Evolutionary conservation across 2,329 filamentous ascomycete species (phyloP), one percentile per base, ranked within the genome.

Genomic region (Ophiostoma montium): DNA sequence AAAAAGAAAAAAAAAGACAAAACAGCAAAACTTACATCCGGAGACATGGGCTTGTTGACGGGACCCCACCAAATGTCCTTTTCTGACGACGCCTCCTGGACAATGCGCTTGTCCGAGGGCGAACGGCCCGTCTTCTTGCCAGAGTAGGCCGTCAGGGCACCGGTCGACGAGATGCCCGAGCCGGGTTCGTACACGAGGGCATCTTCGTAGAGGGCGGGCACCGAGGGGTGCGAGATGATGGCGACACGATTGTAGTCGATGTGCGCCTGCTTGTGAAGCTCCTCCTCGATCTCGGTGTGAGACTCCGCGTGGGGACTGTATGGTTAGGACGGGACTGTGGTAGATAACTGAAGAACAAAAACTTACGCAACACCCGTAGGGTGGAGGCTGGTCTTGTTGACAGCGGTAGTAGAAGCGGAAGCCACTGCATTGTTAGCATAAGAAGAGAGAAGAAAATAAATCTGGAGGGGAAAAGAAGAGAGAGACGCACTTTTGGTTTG

Each of bases 231-330:
- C 70, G 87, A 86, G 53, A 82, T 77, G 75, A 98, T 98, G 56
- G 92, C 86, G 62, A 98, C 92, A 64, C 88, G 85, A 70, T 96
- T 86, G 67, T 96, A 98, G 76, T 98, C 92, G 64, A 98, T 98
- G 76, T 98, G 90, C 58, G 92, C 92, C 64, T 84, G 88, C 70
- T 95, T 87, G 69, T 96, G 89, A 54, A 98, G 84, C 67, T 95
- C 87, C 72, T 96, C 88, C 72, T 98, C 75, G 57, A 98, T 81
- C 67, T 96, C 92, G 42, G 92, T 96, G 78, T 95, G 90, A 65
- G 94, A 84, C 62, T 76, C 75, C 63, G 81, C 74, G 56, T 57
- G 54, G 19, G 89, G 86, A 69, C 87, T 94, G 62, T 35, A 39
- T 35, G 19, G 57, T 63, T 56, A 61, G 16, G 18, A 13, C 52